Percentiles rank a stretch among this genome's conserved stretches.
These are phyloP conservation scores for Daldinia decipiens DNA, from an alignment of 495 filamentous ascomycete species.

Conservation along the genomic window DNA sequence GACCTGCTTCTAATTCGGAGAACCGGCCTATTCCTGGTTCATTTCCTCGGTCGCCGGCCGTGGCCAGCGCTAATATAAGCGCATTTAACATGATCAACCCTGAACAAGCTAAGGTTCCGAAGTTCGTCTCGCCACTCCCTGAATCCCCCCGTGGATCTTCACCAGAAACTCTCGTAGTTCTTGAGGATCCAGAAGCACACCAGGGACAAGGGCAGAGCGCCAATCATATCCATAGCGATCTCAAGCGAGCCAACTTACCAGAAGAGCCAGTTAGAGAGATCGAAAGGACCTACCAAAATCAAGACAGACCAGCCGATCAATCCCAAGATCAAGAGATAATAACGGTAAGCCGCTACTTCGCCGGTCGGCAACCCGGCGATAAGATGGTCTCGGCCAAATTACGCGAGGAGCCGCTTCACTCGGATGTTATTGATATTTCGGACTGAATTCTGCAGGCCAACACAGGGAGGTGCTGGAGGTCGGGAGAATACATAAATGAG, in stretches of 20 bases:
- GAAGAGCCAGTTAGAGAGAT: neutral
- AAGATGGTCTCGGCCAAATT: constrained; percentile 33
- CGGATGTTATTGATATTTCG: constrained; percentile 26
- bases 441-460: constrained; percentile 15
- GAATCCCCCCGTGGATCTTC: constrained; percentile 18
- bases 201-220: neutral
- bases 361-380: constrained; percentile 26
- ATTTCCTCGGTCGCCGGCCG: constrained; percentile 33
- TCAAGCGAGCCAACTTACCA: neutral
- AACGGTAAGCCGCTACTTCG: constrained; percentile 29
- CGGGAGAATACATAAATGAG: neutral
- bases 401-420: constrained; percentile 16
- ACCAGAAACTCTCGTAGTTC: constrained; percentile 16
- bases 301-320: neutral
- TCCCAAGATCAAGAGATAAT: constrained; percentile 3
- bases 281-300: neutral
- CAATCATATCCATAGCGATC: neutral
- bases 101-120: neutral
- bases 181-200: constrained; percentile 25
- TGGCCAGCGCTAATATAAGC: neutral
- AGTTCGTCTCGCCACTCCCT: constrained; percentile 30
- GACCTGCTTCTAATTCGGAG: constrained; percentile 8
- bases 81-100: neutral
- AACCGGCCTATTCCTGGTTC: constrained; percentile 16
- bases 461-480: constrained; percentile 1